Base-by-base conservation (phyloP, 73 alveolate species). In the Tetrahymena borealis region DNA sequence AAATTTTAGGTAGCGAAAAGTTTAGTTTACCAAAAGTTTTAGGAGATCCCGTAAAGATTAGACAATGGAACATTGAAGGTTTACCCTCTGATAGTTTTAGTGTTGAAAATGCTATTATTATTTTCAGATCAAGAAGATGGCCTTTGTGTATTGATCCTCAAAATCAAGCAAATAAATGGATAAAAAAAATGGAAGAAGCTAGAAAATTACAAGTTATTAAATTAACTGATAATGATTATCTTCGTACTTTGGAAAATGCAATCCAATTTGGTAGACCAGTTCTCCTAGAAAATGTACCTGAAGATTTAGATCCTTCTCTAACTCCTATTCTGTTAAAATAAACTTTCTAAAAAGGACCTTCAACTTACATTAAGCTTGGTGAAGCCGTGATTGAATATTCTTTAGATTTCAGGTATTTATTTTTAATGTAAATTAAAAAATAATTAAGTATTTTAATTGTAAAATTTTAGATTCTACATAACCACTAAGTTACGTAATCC, bases 401-500 rank as follows among this genome's bases (percentile, higher is more conserved):
- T 91, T 60, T 60, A n/a, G 85, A 60, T 18, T 60, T 60, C 28
- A 60, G 85, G 85, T 60, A 60, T 42, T 3, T 42, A 39, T 9
- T 39, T 39, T 39, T 12, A 39, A 9, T 39, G 12, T 39, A 12
- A 42, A 5, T n/a, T 42, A 42, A 42, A 42, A 5, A 40, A 97
- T 38, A 32, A 37, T 8, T 78, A 39, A 79, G 92, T 78, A 8
- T 90, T 78, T 38, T 78, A 92, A 12, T 33, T 78, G 78, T 98
- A 97, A 38, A 99, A 98, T 95, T 98, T 98, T 97, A 95, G 98
- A 96, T 98, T 99, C 96, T 99, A 99, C 96, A 95, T 99, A 91
- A 99, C 99, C 33, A 99, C 99, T 20, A 99, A 98, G 96, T 96
- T 98, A 32, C 97, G 99, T 40, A 99, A 99, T 94, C 99, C 99